phyloP scores from a whole-genome alignment of 2,329 filamentous ascomycete species.

The Macroventuria anomochaeta region DNA sequence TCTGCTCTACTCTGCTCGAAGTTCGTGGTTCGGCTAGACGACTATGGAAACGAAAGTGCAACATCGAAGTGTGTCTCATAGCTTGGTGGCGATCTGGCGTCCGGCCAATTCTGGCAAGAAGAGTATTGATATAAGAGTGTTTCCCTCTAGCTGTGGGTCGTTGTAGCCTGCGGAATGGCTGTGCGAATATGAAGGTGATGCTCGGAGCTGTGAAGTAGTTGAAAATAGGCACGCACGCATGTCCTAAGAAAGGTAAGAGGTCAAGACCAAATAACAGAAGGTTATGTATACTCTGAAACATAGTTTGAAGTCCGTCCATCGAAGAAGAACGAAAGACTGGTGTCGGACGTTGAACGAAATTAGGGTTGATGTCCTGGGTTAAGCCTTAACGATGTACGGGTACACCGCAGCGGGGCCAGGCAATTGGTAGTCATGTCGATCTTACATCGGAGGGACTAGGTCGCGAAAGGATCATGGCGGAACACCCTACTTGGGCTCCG shows the following conservation, averaged over 20 bases:
- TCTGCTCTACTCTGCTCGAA: constrained; percentile 15
- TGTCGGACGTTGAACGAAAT: constrained; percentile 12
- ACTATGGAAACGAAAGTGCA: background rate
- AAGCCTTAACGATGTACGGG: constrained; percentile 8
- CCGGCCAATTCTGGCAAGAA: background rate
- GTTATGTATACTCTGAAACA: constrained; percentile 8
- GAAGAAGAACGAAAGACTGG: constrained; percentile 1
- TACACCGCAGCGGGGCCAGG: constrained; percentile 4
- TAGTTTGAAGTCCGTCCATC: background rate
- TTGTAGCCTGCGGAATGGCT: background rate
- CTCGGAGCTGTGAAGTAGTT: background rate
- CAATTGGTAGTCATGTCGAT: constrained; percentile 8
- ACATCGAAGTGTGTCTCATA: constrained; percentile 10
- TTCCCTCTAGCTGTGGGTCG: background rate
- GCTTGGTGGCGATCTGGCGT: background rate
- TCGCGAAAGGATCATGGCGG: constrained; percentile 6
- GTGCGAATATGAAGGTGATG: constrained; percentile 2
- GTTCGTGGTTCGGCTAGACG: constrained; percentile 23
- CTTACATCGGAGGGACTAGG: constrained; percentile 9
- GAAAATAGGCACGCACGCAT: constrained; percentile 9
- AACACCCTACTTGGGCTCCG: background rate
- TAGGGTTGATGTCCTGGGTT: constrained; percentile 9
- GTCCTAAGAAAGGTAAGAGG: constrained; percentile 11
- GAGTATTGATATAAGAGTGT: background rate
- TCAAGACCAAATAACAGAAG: background rate